phyloP scores from a whole-genome alignment of 75 land plant species.

The Larix kaempferi region DNA sequence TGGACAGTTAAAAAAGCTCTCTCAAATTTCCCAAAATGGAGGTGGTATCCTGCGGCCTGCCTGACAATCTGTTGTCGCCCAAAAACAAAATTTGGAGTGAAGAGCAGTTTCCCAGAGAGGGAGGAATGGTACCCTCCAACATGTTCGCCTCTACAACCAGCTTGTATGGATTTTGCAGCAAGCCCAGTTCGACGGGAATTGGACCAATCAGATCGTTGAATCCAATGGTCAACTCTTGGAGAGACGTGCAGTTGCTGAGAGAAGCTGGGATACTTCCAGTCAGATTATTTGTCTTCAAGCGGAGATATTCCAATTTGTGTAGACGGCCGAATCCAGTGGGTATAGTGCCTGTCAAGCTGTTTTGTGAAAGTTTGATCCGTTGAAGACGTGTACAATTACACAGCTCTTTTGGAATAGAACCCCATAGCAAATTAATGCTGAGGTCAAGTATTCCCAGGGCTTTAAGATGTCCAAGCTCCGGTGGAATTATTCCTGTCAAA shows the following conservation, averaged over 20 bases:
- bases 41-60: background rate
- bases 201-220: too few species aligned
- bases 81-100: background rate
- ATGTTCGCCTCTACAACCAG: too few species aligned
- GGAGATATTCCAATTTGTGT: background rate
- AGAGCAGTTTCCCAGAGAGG: background rate
- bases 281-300: background rate
- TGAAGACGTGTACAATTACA: background rate
- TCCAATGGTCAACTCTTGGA: too few species aligned
- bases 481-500: too few species aligned
- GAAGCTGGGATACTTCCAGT: background rate
- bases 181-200: too few species aligned
- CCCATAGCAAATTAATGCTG: background rate
- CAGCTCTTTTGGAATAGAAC: background rate
- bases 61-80: background rate
- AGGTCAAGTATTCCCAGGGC: slow-evolving; percentile 11
- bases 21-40: too few species aligned
- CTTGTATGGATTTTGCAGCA: too few species aligned
- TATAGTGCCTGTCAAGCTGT: background rate
- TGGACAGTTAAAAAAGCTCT: too few species aligned
- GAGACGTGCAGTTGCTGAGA: background rate
- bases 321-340: background rate
- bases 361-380: background rate
- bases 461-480: too few species aligned
- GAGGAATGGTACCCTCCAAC: slow-evolving; percentile 13